Percentiles rank a stretch among this genome's conserved stretches.
phyloP scores from a whole-genome alignment of 2,329 filamentous ascomycete species.

The Aschersonia sp. region DNA sequence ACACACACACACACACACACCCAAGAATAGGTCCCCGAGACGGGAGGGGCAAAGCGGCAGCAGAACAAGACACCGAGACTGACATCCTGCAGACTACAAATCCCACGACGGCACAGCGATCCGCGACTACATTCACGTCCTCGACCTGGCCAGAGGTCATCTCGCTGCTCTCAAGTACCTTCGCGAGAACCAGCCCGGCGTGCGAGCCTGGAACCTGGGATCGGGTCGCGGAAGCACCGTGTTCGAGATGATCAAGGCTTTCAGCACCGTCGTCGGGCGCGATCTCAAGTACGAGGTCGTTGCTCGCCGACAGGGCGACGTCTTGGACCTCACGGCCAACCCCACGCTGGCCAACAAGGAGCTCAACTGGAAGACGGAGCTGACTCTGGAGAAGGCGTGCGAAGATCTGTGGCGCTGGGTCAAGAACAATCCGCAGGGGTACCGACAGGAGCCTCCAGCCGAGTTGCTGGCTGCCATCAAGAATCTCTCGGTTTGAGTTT shows the following conservation, averaged over 20 bases:
- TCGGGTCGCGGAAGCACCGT: slow-evolving; percentile 92
- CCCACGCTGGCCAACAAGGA: slow-evolving; percentile 76
- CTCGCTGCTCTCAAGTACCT: slow-evolving; percentile 83
- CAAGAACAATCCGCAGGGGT: slow-evolving; percentile 89
- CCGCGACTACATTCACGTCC: slow-evolving; percentile 94
- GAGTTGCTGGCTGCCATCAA: slow-evolving; percentile 57
- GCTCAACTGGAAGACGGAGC: slow-evolving; percentile 81
- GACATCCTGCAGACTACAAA: slow-evolving; percentile 54
- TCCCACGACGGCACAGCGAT: slow-evolving; percentile 88
- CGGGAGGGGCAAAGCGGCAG: no score
- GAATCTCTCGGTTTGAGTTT: slow-evolving; percentile 9
- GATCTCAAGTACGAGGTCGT: slow-evolving; percentile 80
- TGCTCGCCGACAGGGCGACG: slow-evolving; percentile 71
- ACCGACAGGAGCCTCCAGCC: slow-evolving; percentile 79
- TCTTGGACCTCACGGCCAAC: slow-evolving; percentile 89
- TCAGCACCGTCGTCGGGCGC: slow-evolving; percentile 72
- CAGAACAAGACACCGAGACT: slow-evolving; percentile 4
- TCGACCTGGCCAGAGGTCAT: slow-evolving; percentile 78
- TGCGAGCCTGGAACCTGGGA: slow-evolving; percentile 92
- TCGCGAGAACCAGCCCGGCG: slow-evolving; percentile 68
- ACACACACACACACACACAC: background rate
- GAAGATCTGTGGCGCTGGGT: slow-evolving; percentile 95
- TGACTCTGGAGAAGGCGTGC: slow-evolving; percentile 84
- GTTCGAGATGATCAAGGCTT: slow-evolving; percentile 93
- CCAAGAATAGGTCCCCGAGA: background rate